phyloP scores from a whole-genome alignment of 148 eudicot genomes.

The Euryodendron excelsum region DNA sequence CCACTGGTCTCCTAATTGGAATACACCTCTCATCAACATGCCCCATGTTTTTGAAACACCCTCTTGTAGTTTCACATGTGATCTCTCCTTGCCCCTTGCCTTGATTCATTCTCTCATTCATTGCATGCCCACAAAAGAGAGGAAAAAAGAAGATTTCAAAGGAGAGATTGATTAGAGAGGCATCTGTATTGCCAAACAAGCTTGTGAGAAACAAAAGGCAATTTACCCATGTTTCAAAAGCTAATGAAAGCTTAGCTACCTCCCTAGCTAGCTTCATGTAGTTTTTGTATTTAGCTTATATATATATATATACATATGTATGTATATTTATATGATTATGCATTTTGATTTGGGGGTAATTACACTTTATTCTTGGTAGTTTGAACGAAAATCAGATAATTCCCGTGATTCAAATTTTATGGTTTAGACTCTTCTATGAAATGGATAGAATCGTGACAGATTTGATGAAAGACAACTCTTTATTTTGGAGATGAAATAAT shows the following conservation, averaged over 20 bases:
- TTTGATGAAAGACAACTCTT: too few species aligned
- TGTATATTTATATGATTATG: too few species aligned
- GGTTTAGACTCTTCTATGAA: too few species aligned
- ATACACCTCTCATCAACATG: conserved; percentile 46
- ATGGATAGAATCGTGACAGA: too few species aligned
- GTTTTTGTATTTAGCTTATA: too few species aligned
- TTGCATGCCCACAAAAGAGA: conserved; percentile 4
- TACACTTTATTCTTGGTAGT: too few species aligned
- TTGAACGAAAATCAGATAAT: too few species aligned
- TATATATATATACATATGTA: too few species aligned
- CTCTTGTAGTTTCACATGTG: conserved; percentile 40
- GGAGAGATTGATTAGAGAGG: not conserved
- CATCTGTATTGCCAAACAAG: not conserved
- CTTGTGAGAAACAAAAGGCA: conserved; percentile 7
- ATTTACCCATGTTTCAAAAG: not conserved
- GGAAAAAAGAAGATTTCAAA: not conserved
- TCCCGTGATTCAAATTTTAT: too few species aligned
- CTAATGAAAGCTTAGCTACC: not conserved
- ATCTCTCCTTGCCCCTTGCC: not conserved
- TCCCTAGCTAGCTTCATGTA: too few species aligned
- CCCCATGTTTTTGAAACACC: conserved; percentile 43
- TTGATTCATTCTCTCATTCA: conserved; percentile 22
- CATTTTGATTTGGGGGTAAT: too few species aligned
- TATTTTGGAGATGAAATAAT: too few species aligned
- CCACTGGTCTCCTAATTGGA: conserved; percentile 49